Evolutionary conservation across 31 red algal genomes (phyloP).

Genomic region (Asparagopsis taxiformis): DNA sequence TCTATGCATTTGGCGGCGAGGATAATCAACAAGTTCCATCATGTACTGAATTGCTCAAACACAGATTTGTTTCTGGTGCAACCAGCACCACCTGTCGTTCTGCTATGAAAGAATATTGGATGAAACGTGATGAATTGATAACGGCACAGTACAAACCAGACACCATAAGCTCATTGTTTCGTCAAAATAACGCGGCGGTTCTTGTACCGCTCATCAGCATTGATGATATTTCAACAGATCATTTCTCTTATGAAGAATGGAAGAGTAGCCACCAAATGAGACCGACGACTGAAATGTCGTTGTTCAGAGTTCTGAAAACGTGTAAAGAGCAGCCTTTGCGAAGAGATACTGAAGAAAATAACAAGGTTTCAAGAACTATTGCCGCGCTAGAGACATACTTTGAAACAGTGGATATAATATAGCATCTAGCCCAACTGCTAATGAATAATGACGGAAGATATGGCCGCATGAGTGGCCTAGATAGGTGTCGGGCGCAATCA

Average conservation of each 20-base stretch:
- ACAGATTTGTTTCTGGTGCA: slow-evolving; percentile 24
- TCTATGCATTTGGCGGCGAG: too few relatives aligned
- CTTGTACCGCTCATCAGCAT: slow-evolving; percentile 38
- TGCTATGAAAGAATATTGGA: slow-evolving; percentile 21
- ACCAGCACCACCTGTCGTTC: slow-evolving; percentile 14
- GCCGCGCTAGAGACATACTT: slow-evolving; percentile 20
- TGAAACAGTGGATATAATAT: slow-evolving; percentile 32
- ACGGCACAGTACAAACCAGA: slow-evolving; percentile 9
- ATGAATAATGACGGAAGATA: too few relatives aligned
- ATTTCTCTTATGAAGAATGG: slow-evolving; percentile 40
- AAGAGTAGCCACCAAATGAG: slow-evolving; percentile 10
- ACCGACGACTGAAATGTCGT: slow-evolving; percentile 28
- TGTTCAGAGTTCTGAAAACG: slow-evolving; percentile 16
- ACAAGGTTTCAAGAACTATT: slow-evolving; percentile 5
- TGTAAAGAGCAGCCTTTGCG: slow-evolving; percentile 13
- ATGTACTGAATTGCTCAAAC: slow-evolving; percentile 13
- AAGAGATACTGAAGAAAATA: slow-evolving; percentile 27
- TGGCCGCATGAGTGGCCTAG: too few relatives aligned
- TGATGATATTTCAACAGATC: slow-evolving; percentile 43
- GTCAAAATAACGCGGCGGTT: slow-evolving; percentile 20
- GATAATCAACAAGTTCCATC: too few relatives aligned
- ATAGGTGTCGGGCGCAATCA: too few relatives aligned
- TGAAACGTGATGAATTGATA: slow-evolving; percentile 9
- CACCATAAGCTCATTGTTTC: slow-evolving; percentile 15
- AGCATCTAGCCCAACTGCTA: too few relatives aligned